phyloP scores from a whole-genome alignment of 768 basidiomycete species.

The Vararia minispora region DNA sequence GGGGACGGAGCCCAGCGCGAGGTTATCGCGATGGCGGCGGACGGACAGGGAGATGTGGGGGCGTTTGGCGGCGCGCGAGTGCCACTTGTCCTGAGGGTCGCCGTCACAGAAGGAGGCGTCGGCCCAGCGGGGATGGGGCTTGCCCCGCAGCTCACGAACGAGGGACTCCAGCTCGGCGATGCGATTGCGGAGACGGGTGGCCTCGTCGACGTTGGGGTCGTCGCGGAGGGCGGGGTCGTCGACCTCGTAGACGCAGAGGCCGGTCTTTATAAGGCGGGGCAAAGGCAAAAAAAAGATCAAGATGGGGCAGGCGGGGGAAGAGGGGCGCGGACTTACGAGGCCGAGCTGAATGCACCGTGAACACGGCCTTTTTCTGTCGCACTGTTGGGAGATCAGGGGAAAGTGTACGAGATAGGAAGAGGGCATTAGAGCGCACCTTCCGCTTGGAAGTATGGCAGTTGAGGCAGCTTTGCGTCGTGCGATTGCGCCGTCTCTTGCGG shows the following conservation, averaged over 20 bases:
- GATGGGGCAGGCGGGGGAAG: slow-evolving; percentile 9
- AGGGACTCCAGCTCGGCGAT: slow-evolving; percentile 91
- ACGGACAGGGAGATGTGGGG: slow-evolving; percentile 20
- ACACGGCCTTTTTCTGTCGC: slow-evolving; percentile 87
- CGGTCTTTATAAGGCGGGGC: slow-evolving; percentile 63
- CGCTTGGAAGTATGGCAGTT: slow-evolving; percentile 93
- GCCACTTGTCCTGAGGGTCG: slow-evolving; percentile 78
- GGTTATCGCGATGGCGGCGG: slow-evolving; percentile 15
- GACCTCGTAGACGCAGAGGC: slow-evolving; percentile 90
- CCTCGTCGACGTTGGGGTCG: slow-evolving; percentile 82
- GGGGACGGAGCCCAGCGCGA: slow-evolving; percentile 15
- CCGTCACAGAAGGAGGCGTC: slow-evolving; percentile 70
- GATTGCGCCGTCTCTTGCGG: slow-evolving; percentile 79
- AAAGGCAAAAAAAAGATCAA: background rate
- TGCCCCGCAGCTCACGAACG: slow-evolving; percentile 83
- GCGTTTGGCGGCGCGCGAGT: slow-evolving; percentile 71
- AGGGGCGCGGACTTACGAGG: slow-evolving; percentile 35
- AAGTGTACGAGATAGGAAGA: slow-evolving; percentile 4
- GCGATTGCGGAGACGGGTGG: slow-evolving; percentile 71
- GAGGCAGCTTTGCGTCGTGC: slow-evolving; percentile 79
- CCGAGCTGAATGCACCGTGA: slow-evolving; percentile 85
- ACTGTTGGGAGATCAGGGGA: slow-evolving; percentile 32
- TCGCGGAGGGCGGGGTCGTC: slow-evolving; percentile 81
- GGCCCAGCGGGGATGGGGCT: slow-evolving; percentile 83
- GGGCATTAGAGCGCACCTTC: slow-evolving; percentile 47